Evolutionary conservation across 73 alveolate genomes (phyloP), one percentile per base, ranked within the genome.

Genomic region (Diophrys sp.): DNA sequence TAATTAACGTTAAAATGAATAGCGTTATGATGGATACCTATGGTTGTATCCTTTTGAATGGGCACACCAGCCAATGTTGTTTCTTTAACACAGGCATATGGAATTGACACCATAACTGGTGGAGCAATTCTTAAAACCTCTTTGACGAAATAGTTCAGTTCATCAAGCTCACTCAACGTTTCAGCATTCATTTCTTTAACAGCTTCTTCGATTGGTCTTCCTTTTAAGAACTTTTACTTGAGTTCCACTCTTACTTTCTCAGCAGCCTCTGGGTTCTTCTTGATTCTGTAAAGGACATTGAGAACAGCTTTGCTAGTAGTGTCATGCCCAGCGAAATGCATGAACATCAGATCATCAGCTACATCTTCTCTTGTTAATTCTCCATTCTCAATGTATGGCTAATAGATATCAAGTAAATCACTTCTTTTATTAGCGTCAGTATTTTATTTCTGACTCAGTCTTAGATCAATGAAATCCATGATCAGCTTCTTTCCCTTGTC

Each of bases 291-390:
- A 24, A 75, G 57, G 67, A 75, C 1, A 5, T 54, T 29, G 74
- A 54, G 14, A 67, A 75, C 27, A 8, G 75, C 83, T n/a, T 75
- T 74, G 1, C 75, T 56, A 54, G 83, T 24, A 1, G 83, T 54
- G 30, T 75, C 83, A 29, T 56, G 75, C 27, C 83, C 83, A 24
- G 83, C 83, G 14, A 75, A 56, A 68, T 29, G n/a, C n/a, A n/a
- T n/a, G n/a, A n/a, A n/a, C n/a, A n/a, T n/a, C n/a, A n/a, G n/a
- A n/a, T n/a, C n/a, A n/a, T n/a, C n/a, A n/a, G n/a, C n/a, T n/a
- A n/a, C n/a, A n/a, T n/a, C n/a, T n/a, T n/a, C n/a, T n/a, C n/a
- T n/a, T n/a, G n/a, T n/a, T n/a, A n/a, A n/a, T n/a, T n/a, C n/a
- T n/a, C n/a, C n/a, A n/a, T n/a, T n/a, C n/a, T n/a, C n/a, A n/a